These are phyloP conservation scores for Saccharomycopsis crataegensis DNA, from an alignment of 1,139 yeast genomes.

Conservation along the genomic window DNA sequence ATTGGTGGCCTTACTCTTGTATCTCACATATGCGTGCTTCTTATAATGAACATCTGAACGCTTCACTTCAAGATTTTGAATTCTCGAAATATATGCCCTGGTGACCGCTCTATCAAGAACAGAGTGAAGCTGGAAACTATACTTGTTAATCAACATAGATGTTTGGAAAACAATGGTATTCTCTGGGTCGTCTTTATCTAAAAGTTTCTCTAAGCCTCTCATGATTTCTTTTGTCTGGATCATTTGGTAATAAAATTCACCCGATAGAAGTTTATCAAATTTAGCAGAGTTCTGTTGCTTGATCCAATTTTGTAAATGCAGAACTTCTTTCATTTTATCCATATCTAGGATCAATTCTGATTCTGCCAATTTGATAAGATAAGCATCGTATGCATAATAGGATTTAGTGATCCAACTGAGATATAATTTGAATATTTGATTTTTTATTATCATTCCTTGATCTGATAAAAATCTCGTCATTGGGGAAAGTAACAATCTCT, in stretches of 20 bases:
- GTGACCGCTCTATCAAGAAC: constrained; percentile 15
- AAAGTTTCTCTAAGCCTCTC: constrained; percentile 8
- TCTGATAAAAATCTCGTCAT: constrained; percentile 15
- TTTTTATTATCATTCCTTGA: constrained; percentile 16
- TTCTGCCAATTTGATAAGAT: constrained; percentile 12
- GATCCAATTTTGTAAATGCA: constrained; percentile 17
- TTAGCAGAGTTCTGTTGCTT: constrained; percentile 14
- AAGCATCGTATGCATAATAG: constrained; percentile 15
- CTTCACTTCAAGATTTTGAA: constrained; percentile 16
- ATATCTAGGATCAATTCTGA: constrained; percentile 13
- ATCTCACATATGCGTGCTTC: constrained; percentile 17
- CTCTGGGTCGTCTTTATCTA: constrained; percentile 17
- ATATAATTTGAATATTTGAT: constrained; percentile 14
- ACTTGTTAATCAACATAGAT: constrained; percentile 11
- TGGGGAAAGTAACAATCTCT: constrained; percentile 14
- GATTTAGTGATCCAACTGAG: constrained; percentile 17
- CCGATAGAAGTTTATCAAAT: constrained; percentile 13
- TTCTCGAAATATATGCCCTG: constrained; percentile 11
- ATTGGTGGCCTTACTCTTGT: constrained; percentile 13
- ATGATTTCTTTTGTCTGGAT: constrained; percentile 18
- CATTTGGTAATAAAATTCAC: constrained; percentile 16
- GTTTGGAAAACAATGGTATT: constrained; percentile 16
- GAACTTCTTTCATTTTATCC: constrained; percentile 12
- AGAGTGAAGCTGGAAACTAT: constrained; percentile 11
- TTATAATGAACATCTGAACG: constrained; percentile 14